These are phyloP conservation scores for Diaporthe humulicola DNA, from an alignment of 2,329 filamentous ascomycete species.

Conservation along the genomic window DNA sequence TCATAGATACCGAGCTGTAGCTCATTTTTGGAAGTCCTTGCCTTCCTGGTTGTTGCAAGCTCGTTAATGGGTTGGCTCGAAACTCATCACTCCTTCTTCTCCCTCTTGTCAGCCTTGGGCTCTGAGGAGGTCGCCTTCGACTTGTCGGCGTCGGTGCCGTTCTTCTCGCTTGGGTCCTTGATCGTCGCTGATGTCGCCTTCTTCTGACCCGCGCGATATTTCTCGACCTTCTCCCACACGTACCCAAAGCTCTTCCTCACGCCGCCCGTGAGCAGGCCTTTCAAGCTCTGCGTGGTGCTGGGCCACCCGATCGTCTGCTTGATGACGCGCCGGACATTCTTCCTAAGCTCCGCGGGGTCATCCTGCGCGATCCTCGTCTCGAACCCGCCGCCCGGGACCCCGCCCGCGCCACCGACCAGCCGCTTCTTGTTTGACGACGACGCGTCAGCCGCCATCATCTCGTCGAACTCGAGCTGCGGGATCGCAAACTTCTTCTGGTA, in stretches of 20 bases:
- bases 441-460: constrained; percentile 83
- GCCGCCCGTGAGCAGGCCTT: constrained; percentile 86
- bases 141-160: constrained; percentile 2
- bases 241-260: constrained; percentile 79
- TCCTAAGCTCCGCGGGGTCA: constrained; percentile 74
- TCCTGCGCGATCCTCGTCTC: constrained; percentile 86
- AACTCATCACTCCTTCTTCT: constrained; percentile 36
- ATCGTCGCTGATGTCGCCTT: constrained; percentile 27
- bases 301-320: constrained; percentile 93
- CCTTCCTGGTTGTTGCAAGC: neutral
- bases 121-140: neutral
- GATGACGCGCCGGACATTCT: constrained; percentile 81
- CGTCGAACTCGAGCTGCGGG: constrained; percentile 84
- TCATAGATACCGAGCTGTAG: neutral
- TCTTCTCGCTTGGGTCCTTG: constrained; percentile 2
- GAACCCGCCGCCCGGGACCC: constrained; percentile 77
- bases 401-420: neutral
- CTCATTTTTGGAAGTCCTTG: neutral
- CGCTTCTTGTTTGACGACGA: constrained; percentile 61
- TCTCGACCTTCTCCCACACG: constrained; percentile 82
- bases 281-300: constrained; percentile 87
- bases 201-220: constrained; percentile 65
- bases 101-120: constrained; percentile 9
- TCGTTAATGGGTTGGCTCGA: neutral
- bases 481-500: constrained; percentile 94